Evolutionary conservation across 2,329 filamentous ascomycete species (phyloP).

Genomic region (Graphiopsis chlorocephala): DNA sequence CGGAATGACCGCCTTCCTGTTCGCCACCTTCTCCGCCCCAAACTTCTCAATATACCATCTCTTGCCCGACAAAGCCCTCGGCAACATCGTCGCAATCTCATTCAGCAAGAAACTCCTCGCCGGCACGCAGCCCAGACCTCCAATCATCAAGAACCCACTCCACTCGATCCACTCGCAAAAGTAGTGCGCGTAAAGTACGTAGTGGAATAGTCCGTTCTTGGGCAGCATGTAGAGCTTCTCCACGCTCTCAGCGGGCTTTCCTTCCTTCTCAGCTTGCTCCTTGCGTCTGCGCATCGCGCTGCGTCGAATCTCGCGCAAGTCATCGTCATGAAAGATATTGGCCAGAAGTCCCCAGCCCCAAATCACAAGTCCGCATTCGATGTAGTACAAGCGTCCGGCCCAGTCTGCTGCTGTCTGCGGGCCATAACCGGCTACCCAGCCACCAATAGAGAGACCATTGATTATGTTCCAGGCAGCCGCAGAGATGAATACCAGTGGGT

Average conservation of each 20-base stretch:
- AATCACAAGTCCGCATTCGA: constrained; percentile 65
- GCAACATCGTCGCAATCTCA: constrained; percentile 85
- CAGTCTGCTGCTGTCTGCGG: constrained; percentile 58
- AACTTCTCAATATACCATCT: constrained; percentile 87
- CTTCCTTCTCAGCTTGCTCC: constrained; percentile 44
- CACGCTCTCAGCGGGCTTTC: constrained; percentile 51
- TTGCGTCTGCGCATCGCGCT: constrained; percentile 62
- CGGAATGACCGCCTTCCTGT: constrained; percentile 71
- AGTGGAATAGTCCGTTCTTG: constrained; percentile 75
- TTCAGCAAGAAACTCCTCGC: constrained; percentile 81
- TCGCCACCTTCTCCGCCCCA: constrained; percentile 74
- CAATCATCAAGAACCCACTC: constrained; percentile 79
- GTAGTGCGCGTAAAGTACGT: constrained; percentile 88
- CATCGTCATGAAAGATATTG: constrained; percentile 88
- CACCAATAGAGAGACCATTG: constrained; percentile 75
- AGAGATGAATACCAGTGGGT: constrained; percentile 62
- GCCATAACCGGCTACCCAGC: constrained; percentile 80
- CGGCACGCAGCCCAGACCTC: constrained; percentile 64
- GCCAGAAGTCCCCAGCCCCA: constrained; percentile 74
- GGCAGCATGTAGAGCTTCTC: constrained; percentile 88
- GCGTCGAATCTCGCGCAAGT: constrained; percentile 80
- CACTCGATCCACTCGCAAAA: constrained; percentile 97
- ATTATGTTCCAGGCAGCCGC: constrained; percentile 73
- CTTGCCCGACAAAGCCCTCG: constrained; percentile 75
- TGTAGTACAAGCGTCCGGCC: constrained; percentile 43